Base-by-base conservation (phyloP, 2,329 filamentous ascomycete genomes). In the Trichothecium roseum region DNA sequence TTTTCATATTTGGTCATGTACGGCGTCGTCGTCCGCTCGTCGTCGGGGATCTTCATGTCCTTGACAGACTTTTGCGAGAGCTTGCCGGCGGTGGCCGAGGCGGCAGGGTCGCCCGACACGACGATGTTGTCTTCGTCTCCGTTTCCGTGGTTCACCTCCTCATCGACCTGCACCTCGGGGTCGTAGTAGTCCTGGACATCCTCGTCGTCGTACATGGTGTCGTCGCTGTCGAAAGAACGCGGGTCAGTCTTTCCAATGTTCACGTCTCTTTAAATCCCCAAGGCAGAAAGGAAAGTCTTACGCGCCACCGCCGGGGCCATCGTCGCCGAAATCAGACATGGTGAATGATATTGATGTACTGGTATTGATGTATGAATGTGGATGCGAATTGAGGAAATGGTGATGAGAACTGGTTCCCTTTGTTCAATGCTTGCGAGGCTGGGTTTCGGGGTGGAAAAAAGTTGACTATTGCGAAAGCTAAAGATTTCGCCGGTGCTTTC, bases 1-100 rank as follows among this genome's bases (percentile, higher is more conserved):
- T 81, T 77, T 70, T 98, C 91, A 63, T 98, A 98, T 67, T 98
- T 98, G 47, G 91, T 98, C 89, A 98, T 94, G 65, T 95, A 98
- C 3, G 89, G 91, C 18, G 91, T 98, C 8, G 91, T 98, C 17
- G 77, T 83, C 50, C 91, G 78, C 62, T 94, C 76, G 46, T 88
- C 84, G 47, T 85, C 84, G 38, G 87, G 74, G 34, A 98, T 89
- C 64, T 86, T 93, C 74, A 93, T 95, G 63, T 88, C 74, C 54
- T 78, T 78, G 52, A 70, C 63, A 33, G 68, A 66, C 53, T 72
- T 73, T 36, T 74, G 69, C 47, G 58, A 65, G 37, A 61, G 61
- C 54, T 69, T 73, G 39, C 62, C 57, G 38, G 62, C 62, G 52
- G 69, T 72, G 24, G 74, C 74, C 1, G 66, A 61, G 17, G 76